A percentile compares a stretch with the other conserved stretches of the same genome.
These are phyloP conservation scores for Penicillium verhagenii DNA, from an alignment of 495 filamentous ascomycete species.

Conservation along the genomic window DNA sequence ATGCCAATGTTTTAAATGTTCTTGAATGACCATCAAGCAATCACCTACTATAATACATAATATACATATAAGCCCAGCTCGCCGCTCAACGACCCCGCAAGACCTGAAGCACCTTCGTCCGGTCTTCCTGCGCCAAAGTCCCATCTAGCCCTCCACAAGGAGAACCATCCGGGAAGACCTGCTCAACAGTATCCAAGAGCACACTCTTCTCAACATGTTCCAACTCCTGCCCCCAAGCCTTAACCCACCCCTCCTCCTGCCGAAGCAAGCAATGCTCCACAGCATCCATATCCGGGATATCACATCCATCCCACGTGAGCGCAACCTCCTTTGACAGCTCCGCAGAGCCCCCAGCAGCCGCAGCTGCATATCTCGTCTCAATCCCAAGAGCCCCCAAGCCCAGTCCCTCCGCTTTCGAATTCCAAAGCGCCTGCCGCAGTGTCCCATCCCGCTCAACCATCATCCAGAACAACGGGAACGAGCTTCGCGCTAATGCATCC, in stretches of 20 bases:
- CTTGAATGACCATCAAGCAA: not conserved
- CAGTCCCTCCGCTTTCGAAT: slow-evolving; percentile 54
- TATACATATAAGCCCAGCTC: not conserved
- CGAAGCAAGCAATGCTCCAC: slow-evolving; percentile 30
- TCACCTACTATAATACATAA: not conserved
- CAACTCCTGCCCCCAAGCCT: slow-evolving; percentile 27
- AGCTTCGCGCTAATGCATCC: slow-evolving; percentile 64
- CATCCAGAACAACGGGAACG: slow-evolving; percentile 64
- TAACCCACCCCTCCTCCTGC: slow-evolving; percentile 33
- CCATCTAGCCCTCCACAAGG: slow-evolving; percentile 7
- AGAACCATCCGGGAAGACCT: slow-evolving; percentile 27
- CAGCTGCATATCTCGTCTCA: slow-evolving; percentile 47
- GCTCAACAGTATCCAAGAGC: slow-evolving; percentile 37
- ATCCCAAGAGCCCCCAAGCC: slow-evolving; percentile 66
- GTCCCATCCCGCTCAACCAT: slow-evolving; percentile 43
- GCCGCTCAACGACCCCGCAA: slow-evolving; percentile 11
- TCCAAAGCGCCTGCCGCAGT: slow-evolving; percentile 43
- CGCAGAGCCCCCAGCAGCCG: slow-evolving; percentile 8
- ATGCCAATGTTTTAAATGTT: not conserved
- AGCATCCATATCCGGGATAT: slow-evolving; percentile 39
- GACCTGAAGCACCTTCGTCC: slow-evolving; percentile 19
- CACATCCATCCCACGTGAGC: slow-evolving; percentile 59
- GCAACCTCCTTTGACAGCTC: slow-evolving; percentile 35
- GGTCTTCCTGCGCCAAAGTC: slow-evolving; percentile 26
- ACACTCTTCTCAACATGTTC: slow-evolving; percentile 18